phyloP scores from a whole-genome alignment of 176 grass and related monocot genomes.

The Avena insularis region DNA sequence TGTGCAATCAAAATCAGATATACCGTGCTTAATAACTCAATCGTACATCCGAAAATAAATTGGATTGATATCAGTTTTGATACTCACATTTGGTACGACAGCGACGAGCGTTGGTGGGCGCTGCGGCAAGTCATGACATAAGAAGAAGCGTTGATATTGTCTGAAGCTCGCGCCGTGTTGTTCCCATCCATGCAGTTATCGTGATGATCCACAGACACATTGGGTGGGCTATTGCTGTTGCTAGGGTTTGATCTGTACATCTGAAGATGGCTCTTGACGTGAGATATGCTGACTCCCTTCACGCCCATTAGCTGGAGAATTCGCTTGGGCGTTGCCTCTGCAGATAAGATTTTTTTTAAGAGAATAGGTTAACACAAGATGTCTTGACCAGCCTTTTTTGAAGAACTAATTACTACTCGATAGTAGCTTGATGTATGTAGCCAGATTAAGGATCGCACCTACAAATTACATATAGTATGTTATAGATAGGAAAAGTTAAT shows the following conservation, averaged over 20 bases:
- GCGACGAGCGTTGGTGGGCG: background rate
- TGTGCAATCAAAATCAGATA: constrained; percentile 8
- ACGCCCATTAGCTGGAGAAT: constrained; percentile 86
- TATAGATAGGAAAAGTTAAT: background rate
- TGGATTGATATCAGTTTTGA: background rate
- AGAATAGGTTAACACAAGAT: constrained; percentile 16
- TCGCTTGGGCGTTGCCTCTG: constrained; percentile 92
- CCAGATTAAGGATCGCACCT: background rate
- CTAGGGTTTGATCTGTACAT: constrained; percentile 72
- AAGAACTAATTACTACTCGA: background rate
- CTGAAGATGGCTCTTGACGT: constrained; percentile 98
- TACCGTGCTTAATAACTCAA: background rate
- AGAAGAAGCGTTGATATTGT: constrained; percentile 11
- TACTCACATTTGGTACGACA: constrained; percentile 44
- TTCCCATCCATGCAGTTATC: constrained; percentile 23
- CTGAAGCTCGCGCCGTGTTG: background rate
- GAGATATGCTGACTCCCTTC: constrained; percentile 82
- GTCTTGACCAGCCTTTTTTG: too few relatives aligned
- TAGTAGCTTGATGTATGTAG: background rate
- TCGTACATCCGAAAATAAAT: too few relatives aligned
- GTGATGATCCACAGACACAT: constrained; percentile 18
- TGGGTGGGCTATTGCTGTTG: background rate
- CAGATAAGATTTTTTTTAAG: constrained; percentile 12
- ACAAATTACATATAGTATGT: too few relatives aligned
- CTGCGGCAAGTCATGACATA: background rate